Conservation (phyloP, 2,329 filamentous ascomycete species). For the Pochonia chlamydosporia region DNA sequence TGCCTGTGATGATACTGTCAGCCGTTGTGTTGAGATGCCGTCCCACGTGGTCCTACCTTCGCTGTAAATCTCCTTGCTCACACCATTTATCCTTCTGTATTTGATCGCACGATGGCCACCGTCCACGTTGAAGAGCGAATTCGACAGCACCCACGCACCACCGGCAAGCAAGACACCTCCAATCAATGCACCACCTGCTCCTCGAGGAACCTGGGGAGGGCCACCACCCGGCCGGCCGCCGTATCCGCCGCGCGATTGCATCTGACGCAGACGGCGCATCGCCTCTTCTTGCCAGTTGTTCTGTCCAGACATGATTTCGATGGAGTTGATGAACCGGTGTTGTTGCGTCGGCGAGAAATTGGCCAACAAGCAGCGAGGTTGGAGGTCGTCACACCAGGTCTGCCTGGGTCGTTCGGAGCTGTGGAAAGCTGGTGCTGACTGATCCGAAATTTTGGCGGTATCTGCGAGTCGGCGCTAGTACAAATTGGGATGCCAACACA, state of each 20-base stretch:
- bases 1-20: constrained; percentile 51
- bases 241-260: constrained; percentile 37
- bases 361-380: neutral
- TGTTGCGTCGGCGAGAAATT: neutral
- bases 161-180: constrained; percentile 40
- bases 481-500: neutral
- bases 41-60: constrained; percentile 59
- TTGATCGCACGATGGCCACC: constrained; percentile 99
- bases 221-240: constrained; percentile 34
- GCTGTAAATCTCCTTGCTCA: constrained; percentile 90
- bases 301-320: constrained; percentile 24
- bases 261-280: constrained; percentile 43
- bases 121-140: constrained; percentile 76
- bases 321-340: neutral
- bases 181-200: constrained; percentile 32
- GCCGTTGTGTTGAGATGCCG: neutral
- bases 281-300: constrained; percentile 45
- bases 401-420: neutral
- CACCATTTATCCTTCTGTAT: constrained; percentile 86
- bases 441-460: constrained; percentile 4
- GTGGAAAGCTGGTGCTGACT: constrained; percentile 5
- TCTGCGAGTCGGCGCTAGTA: neutral
- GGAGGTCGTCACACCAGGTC: constrained; percentile 1
- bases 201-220: constrained; percentile 33
- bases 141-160: constrained; percentile 47